Evolutionary conservation across 176 grass and related monocot species (phyloP), one percentile per base, ranked within the genome.

Genomic region (Ananas comosus): DNA sequence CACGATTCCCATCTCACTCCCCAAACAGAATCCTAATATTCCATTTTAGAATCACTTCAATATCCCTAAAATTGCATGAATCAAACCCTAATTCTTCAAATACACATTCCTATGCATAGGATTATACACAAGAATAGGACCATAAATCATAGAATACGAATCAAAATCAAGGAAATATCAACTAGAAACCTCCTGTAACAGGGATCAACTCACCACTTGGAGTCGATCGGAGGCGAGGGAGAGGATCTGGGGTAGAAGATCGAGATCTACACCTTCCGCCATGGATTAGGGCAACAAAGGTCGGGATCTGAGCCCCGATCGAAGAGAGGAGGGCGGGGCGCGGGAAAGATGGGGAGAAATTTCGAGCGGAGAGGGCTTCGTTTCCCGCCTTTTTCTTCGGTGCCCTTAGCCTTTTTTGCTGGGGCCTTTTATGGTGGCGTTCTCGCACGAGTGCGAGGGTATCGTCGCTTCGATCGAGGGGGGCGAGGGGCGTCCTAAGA

Each of bases 171-270:
- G 53, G 14, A 3, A 3, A 10, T 10, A 53, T 59, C n/a, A 42
- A 42, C 33, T 42, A 42, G 16, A 16, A 19, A 59, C 5, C 54
- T 10, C 10, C 19, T 6, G 27, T 53, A 28, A 64, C 3, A 9
- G 13, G 17, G 49, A 2, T 66, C 0, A 2, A 61, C 70, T 86
- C 82, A 99, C 94, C 90, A 99, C 94, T 73, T 91, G 85, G 66
- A 93, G 94, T 64, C 83, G 87, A 76, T 99, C 90, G 70, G 85
- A 81, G 80, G 93, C 88, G 72, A 99, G 87, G 61, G 87, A 81
- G 53, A 85, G 94, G 82, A 99, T 84, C 81, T 82, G 95, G 61
- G 88, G 77, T 24, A 99, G 79, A 66, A 93, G 76, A 68, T 99
- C 84, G 61, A 80, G 72, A 22, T 42, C 33, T 42, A 80, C 79